Conservation (phyloP, 2,329 filamentous ascomycete species). For the Emericellopsis cladophorae region DNA sequence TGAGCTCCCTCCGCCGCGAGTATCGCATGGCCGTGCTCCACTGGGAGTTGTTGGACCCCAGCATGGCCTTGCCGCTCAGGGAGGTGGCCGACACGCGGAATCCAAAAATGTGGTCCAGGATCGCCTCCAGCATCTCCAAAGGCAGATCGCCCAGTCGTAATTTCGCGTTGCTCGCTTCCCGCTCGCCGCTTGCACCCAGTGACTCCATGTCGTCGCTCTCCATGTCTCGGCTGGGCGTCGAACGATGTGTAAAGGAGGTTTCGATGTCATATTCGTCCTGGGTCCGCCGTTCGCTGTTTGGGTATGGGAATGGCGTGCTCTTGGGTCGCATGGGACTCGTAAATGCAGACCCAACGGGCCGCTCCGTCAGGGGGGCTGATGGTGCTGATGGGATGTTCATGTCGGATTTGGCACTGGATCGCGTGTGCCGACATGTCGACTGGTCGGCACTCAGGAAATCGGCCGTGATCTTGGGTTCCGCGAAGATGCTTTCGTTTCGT, state of each 20-base stretch:
- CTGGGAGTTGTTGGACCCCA: conserved; percentile 28
- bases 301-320: not conserved
- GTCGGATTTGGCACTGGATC: not conserved
- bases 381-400: not conserved
- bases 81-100: conserved; percentile 50
- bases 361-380: not conserved
- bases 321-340: not conserved
- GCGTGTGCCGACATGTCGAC: not conserved
- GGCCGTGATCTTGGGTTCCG: no score
- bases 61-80: conserved; percentile 39
- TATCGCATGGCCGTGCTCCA: conserved; percentile 56
- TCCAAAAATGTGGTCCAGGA: conserved; percentile 60
- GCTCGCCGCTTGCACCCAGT: no score
- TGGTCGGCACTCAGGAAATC: no score
- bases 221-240: no score
- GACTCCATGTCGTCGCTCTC: no score
- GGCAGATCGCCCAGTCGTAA: conserved; percentile 32
- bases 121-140: conserved; percentile 58
- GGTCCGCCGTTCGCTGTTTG: not conserved
- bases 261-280: no score
- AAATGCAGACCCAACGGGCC: not conserved
- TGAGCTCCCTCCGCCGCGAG: conserved; percentile 53
- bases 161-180: no score
- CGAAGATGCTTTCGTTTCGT: no score
- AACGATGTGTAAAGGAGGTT: no score